Evolutionary conservation across 225 moss, liverwort and hornwort species (phyloP), one percentile per base, ranked within the genome.

Genomic region (Neckera pumila): DNA sequence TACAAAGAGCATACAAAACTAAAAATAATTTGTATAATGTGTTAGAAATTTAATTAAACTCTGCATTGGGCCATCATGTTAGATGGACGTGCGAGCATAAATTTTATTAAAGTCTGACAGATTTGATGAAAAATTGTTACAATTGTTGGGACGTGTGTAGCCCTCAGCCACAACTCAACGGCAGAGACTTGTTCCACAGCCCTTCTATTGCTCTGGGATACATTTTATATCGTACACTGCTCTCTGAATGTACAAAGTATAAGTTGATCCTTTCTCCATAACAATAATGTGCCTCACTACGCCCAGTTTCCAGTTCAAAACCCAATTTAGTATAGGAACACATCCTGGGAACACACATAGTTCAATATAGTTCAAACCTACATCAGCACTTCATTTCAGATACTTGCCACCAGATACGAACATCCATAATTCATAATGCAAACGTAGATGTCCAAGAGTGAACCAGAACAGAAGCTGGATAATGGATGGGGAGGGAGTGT

Each of bases 141-240:
- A 51, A 57, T 85, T 92, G 89, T 91, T 74, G 91, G 89, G 91
- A 54, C 92, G 74, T 89, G 92, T 92, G 92, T 92, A 92, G 92
- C 91, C 91, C 92, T 92, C 92, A 89, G 88, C 92, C 92, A 91
- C 80, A 45, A 72, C 92, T 92, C 86, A 82, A 91, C 86, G 86
- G 89, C 91, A 87, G 92, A 92, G 92, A 92, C 89, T 91, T 92
- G 92, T 92, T 92, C 91, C 91, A 92, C 91, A 91, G 87, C 92
- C 90, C 92, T 89, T 64, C 53, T 83, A 54, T 89, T 92, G 81
- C 80, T 92, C 82, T 92, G 8, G 93, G 89, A 93, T 91, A 85
- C 85, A 56, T 63, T 69, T 81, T 73, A 64, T 70, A 61, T 82
- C 70, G 89, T 79, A 87, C 84, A 91, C 79, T 87, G 61, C 65